Base-by-base conservation (phyloP, 1,139 yeast species). In the Suhomyces bribrorum region DNA sequence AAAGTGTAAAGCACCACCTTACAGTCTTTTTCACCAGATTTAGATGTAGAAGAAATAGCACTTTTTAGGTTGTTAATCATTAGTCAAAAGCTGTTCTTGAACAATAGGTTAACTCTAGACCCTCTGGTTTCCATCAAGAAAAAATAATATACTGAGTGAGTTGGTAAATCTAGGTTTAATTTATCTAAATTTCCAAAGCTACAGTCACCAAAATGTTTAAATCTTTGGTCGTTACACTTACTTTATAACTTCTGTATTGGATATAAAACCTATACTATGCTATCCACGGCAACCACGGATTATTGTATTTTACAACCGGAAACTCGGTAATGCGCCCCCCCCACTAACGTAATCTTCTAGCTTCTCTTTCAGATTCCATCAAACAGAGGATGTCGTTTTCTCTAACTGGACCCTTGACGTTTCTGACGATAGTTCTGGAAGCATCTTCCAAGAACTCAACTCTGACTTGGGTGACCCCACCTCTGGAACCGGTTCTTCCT, bases 361-460 rank as follows among this genome's bases (percentile, higher is more conserved):
- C 59, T 46, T 55, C 59, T 45, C 59, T 48, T 52, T 55, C 59
- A 38, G 59, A 55, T 52, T 55, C 59, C 59, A 55, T 55, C 58
- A 55, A 54, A 49, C 56, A 54, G 52, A 55, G 51, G 52, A 55
- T 53, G 49, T 55, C 59, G 54, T 53, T 52, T 47, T 55, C 59
- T 55, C 59, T 55, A 50, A 55, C 59, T 41, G 59, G 59, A 41
- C 59, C 59, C 58, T 55, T 55, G 56, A 55, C 58, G 56, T 55
- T 55, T 54, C 59, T 54, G 53, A 55, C 59, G 34, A 55, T 54
- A 46, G 59, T 54, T 55, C 59, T 55, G 56, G 58, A 52, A 37
- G 58, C 37, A 49, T 55, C 59, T 48, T 55, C 58, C 48, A 55
- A 42, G 53, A 55, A 55, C 48, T 55, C 59, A 36, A 55, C 59